A percentile compares a stretch with the other conserved stretches of the same genome.
Conservation (phyloP, 2,329 filamentous ascomycete species). For the Cercospora zeae-maydis region DNA sequence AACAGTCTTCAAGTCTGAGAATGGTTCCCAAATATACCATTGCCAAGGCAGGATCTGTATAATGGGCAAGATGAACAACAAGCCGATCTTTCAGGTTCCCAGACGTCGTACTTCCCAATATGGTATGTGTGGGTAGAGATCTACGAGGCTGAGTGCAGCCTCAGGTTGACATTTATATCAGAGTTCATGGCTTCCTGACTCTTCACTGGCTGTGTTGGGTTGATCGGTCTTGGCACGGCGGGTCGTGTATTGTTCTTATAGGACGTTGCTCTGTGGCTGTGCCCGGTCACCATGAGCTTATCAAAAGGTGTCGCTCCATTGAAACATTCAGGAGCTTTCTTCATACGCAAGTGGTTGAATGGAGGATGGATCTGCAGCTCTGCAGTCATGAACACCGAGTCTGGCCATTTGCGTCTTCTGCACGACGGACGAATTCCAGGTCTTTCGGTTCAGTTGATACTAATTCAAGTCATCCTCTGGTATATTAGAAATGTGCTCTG, state of each 20-base stretch:
- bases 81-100: background rate
- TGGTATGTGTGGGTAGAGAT: slow-evolving; percentile 2
- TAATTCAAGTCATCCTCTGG: background rate
- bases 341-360: background rate
- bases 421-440: background rate
- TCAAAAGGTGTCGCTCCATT: background rate
- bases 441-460: background rate
- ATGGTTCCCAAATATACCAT: background rate
- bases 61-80: background rate
- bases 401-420: background rate
- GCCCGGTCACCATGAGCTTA: background rate
- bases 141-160: background rate
- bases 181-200: background rate
- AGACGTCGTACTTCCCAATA: background rate
- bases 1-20: background rate
- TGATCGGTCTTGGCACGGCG: background rate
- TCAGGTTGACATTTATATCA: background rate
- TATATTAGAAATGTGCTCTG: background rate
- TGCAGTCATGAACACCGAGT: background rate
- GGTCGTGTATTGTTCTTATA: background rate
- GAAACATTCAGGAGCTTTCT: background rate
- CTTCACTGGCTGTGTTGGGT: background rate
- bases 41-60: background rate
- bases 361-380: background rate
- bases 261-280: background rate